Evolutionary conservation across 148 eudicot species (phyloP).

Genomic region (Vaccinium myrtillus): DNA sequence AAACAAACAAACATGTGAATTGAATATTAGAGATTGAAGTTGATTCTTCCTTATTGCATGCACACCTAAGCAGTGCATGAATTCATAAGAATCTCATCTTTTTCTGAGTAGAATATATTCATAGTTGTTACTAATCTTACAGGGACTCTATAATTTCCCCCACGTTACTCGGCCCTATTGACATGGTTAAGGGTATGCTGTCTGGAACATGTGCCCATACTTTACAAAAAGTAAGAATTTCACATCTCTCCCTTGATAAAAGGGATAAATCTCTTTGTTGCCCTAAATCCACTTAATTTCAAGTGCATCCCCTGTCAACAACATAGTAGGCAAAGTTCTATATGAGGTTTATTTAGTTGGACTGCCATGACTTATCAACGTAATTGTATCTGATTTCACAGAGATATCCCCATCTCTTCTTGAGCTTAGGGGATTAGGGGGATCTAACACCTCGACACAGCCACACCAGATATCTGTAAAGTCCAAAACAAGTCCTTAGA

Average conservation of each 20-base stretch:
- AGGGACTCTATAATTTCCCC: not conserved
- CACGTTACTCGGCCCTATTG: too few species aligned
- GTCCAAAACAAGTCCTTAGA: not conserved
- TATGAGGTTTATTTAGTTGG: not conserved
- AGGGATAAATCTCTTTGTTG: not conserved
- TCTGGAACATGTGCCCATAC: not conserved
- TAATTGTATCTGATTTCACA: not conserved
- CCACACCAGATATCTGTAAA: not conserved
- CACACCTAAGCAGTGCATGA: not conserved
- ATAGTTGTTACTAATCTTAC: not conserved
- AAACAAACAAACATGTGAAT: slow-evolving; percentile 13
- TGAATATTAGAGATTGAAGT: not conserved
- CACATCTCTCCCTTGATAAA: not conserved
- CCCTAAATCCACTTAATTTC: not conserved
- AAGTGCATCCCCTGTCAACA: not conserved
- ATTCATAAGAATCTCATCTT: not conserved
- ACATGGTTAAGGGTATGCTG: too few species aligned
- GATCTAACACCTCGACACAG: not conserved
- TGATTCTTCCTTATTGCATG: not conserved
- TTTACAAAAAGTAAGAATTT: not conserved
- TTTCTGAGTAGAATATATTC: not conserved
- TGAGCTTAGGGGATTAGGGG: not conserved
- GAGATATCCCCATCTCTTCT: not conserved
- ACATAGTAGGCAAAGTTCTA: not conserved
- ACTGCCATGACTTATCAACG: not conserved